Conservation (phyloP, 2,329 filamentous ascomycete genomes). For the Lasiodiplodia theobromae region DNA sequence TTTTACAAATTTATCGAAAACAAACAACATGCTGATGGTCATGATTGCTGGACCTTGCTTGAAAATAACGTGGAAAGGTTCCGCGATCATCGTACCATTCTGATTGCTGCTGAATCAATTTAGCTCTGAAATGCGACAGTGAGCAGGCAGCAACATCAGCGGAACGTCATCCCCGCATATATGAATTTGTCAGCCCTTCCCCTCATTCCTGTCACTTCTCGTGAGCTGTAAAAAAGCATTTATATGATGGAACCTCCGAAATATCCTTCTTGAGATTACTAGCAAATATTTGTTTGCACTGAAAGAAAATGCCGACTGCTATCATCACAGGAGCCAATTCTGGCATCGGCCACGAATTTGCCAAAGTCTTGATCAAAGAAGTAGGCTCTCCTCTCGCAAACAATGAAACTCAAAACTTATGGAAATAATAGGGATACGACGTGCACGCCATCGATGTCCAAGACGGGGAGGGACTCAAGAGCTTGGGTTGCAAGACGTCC, state of each 20-base stretch:
- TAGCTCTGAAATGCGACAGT: too few relatives aligned
- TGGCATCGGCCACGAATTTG: constrained; percentile 51
- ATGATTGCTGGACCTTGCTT: too few relatives aligned
- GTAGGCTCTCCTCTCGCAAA: constrained; percentile 27
- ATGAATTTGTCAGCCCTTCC: constrained; percentile 20
- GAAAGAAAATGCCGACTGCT: constrained; percentile 46
- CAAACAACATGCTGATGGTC: too few relatives aligned
- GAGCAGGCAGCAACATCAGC: neutral
- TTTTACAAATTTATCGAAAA: too few relatives aligned
- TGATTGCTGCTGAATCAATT: too few relatives aligned
- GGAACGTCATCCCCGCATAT: constrained; percentile 10
- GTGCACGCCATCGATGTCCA: constrained; percentile 43
- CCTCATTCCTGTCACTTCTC: neutral
- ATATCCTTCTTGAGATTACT: neutral
- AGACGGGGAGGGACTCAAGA: constrained; percentile 41
- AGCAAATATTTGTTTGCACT: neutral
- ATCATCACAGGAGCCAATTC: constrained; percentile 52
- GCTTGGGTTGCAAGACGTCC: constrained; percentile 41
- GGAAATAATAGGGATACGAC: constrained; percentile 38
- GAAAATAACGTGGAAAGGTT: too few relatives aligned
- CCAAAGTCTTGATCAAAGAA: constrained; percentile 39
- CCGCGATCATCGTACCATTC: too few relatives aligned
- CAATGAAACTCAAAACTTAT: constrained; percentile 10
- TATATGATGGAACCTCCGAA: neutral
- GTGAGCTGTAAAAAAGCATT: neutral